Evolutionary conservation across 306 rosid species (phyloP).

Genomic region (Pyrus betulifolia): DNA sequence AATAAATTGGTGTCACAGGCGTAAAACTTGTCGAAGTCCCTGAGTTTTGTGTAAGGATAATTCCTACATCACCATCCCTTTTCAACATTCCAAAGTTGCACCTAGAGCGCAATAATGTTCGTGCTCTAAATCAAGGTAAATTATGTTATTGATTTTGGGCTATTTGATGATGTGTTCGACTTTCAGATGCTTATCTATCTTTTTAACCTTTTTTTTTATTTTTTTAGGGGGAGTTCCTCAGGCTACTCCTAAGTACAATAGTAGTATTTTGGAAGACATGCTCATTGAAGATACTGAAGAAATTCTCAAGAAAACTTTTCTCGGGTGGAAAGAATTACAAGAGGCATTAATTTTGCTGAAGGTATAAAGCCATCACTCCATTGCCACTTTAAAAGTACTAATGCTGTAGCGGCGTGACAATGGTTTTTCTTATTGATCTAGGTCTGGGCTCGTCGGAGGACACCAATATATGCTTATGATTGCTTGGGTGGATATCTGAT

Average conservation of each 20-base stretch:
- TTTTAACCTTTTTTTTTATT: neutral
- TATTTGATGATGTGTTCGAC: neutral
- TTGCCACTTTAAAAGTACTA: neutral
- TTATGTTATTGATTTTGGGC: neutral
- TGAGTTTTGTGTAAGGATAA: conserved; percentile 48
- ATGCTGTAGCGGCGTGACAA: neutral
- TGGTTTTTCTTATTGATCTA: conserved; percentile 22
- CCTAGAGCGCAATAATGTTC: conserved; percentile 63
- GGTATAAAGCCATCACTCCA: conserved; percentile 34
- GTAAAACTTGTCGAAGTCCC: conserved; percentile 38
- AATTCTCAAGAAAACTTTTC: conserved; percentile 36
- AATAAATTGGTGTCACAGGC: conserved; percentile 31
- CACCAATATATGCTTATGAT: conserved; percentile 58
- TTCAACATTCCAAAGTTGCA: conserved; percentile 53
- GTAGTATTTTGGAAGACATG: conserved; percentile 89
- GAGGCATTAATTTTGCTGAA: conserved; percentile 64
- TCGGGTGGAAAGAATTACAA: conserved; percentile 65
- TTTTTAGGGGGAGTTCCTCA: conserved; percentile 38
- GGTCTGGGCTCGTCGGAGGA: conserved; percentile 88
- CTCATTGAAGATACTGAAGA: conserved; percentile 50
- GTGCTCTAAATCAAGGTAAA: conserved; percentile 50
- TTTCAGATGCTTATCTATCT: conserved; percentile 3
- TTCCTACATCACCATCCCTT: conserved; percentile 54
- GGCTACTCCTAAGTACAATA: conserved; percentile 81
- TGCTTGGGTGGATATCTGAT: conserved; percentile 75